phyloP scores from a whole-genome alignment of 441 rosid species.

The Adansonia madagascariensis region DNA sequence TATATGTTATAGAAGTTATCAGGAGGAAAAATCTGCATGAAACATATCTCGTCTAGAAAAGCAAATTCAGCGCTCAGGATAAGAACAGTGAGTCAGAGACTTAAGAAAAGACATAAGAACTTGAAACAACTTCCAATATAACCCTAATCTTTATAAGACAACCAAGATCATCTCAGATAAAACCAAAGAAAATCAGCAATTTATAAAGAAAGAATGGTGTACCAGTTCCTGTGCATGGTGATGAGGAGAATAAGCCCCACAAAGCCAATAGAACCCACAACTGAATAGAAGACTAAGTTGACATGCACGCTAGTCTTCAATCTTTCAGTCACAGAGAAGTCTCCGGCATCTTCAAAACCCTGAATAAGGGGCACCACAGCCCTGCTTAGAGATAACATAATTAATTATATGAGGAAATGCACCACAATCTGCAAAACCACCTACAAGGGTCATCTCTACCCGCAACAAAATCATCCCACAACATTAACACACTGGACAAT shows the following conservation, averaged over 20 bases:
- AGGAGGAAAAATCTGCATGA: too few species aligned
- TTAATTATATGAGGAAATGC: slow-evolving; percentile 51
- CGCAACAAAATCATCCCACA: neutral
- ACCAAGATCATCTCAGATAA: slow-evolving; percentile 19
- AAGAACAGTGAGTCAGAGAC: neutral
- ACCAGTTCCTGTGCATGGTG: slow-evolving; percentile 66
- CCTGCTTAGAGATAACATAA: slow-evolving; percentile 79
- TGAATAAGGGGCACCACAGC: slow-evolving; percentile 98
- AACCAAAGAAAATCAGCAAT: slow-evolving; percentile 23
- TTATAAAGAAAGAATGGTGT: slow-evolving; percentile 25
- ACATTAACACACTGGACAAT: neutral
- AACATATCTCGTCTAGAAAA: slow-evolving; percentile 10
- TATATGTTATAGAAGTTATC: slow-evolving; percentile 14
- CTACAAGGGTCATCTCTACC: slow-evolving; percentile 15
- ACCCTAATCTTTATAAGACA: slow-evolving; percentile 22
- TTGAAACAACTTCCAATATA: slow-evolving; percentile 16
- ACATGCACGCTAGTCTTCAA: slow-evolving; percentile 85
- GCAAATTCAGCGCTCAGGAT: slow-evolving; percentile 17
- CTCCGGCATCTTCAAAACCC: slow-evolving; percentile 99
- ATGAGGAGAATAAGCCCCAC: slow-evolving; percentile 90
- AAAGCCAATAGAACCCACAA: slow-evolving; percentile 81
- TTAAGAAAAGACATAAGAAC: slow-evolving; percentile 7
- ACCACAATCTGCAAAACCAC: slow-evolving; percentile 33
- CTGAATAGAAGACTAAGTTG: slow-evolving; percentile 85
- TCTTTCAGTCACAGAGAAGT: slow-evolving; percentile 81